A percentile compares a stretch with the other conserved stretches of the same genome.
Evolutionary conservation across 202 grass and related monocot genomes (phyloP).

Genomic region (Zizania palustris): DNA sequence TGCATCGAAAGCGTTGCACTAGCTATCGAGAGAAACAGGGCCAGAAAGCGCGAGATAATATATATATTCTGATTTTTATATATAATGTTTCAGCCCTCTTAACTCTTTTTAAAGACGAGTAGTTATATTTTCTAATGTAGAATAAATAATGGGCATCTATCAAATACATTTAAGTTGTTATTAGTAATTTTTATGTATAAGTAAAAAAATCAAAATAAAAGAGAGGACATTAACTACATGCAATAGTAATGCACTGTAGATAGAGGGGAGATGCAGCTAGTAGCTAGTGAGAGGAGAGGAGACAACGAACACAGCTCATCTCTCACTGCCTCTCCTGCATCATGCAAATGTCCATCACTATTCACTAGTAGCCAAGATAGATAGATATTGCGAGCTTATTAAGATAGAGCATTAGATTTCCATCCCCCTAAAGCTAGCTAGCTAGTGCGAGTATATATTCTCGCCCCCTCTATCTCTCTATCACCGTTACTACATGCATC

Average conservation of each 20-base stretch:
- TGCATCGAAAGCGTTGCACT: conserved; percentile 50
- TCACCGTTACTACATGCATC: background rate
- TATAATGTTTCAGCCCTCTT: too few species aligned
- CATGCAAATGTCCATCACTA: too few species aligned
- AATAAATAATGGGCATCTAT: too few species aligned
- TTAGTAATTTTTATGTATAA: too few species aligned
- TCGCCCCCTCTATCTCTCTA: background rate
- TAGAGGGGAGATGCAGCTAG: conserved; percentile 25
- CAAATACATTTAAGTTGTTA: too few species aligned
- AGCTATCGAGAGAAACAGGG: conserved; percentile 20
- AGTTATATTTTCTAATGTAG: too few species aligned
- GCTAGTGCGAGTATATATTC: background rate
- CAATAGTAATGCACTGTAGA: conserved; percentile 51
- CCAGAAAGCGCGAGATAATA: background rate
- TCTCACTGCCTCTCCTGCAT: too few species aligned
- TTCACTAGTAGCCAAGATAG: too few species aligned
- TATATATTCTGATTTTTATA: background rate
- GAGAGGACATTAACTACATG: conserved; percentile 24
- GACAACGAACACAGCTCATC: too few species aligned
- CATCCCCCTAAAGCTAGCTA: conserved; percentile 2
- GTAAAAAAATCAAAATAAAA: too few species aligned
- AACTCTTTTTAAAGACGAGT: too few species aligned
- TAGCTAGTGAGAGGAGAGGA: background rate
- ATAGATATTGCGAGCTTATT: too few species aligned
- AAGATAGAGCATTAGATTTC: conserved; percentile 3